Percentiles rank a stretch among this genome's conserved stretches.
These are phyloP conservation scores for Breynia disticha DNA, from an alignment of 441 rosid species.

Conservation along the genomic window DNA sequence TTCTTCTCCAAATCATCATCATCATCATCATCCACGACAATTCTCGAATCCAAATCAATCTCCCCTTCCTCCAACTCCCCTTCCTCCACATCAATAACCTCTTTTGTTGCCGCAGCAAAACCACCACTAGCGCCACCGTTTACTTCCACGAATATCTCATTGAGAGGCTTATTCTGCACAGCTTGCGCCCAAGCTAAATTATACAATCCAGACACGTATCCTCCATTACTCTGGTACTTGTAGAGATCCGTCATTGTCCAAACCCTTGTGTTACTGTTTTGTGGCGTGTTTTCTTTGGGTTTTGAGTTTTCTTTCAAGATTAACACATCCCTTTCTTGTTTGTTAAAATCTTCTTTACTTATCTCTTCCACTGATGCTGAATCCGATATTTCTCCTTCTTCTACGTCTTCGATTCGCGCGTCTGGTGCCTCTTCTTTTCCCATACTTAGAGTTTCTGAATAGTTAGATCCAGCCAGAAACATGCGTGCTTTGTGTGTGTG, in stretches of 20 bases:
- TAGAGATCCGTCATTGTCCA: conserved; percentile 80
- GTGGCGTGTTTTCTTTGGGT: no score
- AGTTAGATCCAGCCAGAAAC: conserved; percentile 23
- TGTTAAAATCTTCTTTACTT: conserved; percentile 53
- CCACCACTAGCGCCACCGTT: no score
- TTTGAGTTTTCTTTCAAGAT: conserved; percentile 27
- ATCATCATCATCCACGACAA: conserved; percentile 12
- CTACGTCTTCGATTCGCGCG: conserved; percentile 42
- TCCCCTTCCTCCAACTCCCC: conserved; percentile 16
- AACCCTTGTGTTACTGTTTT: conserved; percentile 52
- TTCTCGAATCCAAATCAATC: conserved; percentile 14
- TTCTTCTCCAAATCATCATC: conserved; percentile 24
- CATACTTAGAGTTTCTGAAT: conserved; percentile 30
- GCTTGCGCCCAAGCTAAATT: conserved; percentile 97
- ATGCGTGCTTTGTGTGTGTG: no score
- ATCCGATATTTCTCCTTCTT: conserved; percentile 90
- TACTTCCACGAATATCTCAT: conserved; percentile 54
- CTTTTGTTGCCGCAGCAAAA: conserved; percentile 26
- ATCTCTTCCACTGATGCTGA: conserved; percentile 54
- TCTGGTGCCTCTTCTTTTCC: conserved; percentile 30
- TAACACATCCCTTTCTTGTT: conserved; percentile 19
- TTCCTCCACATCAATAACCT: conserved; percentile 19
- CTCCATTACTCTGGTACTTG: conserved; percentile 43
- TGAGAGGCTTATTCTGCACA: conserved; percentile 77
- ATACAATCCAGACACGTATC: conserved; percentile 51